These are phyloP conservation scores for Fusarium floridanum DNA, from an alignment of 2,329 filamentous ascomycete species.

Conservation along the genomic window DNA sequence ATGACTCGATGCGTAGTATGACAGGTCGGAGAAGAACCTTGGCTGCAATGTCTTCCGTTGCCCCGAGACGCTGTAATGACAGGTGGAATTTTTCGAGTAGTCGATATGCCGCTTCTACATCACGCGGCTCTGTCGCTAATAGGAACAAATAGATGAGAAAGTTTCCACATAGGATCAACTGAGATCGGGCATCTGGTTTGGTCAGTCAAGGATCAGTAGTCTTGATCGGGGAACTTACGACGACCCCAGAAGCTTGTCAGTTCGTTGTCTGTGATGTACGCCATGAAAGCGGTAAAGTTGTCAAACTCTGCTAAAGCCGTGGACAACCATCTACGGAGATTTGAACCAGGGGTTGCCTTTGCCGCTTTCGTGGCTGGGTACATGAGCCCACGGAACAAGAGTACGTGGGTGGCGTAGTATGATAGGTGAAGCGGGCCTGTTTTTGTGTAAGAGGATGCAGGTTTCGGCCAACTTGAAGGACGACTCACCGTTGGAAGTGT, in stretches of 20 bases:
- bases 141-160: conserved; percentile 64
- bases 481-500: conserved; percentile 39
- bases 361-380: conserved; percentile 58
- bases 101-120: conserved; percentile 53
- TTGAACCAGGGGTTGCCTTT: conserved; percentile 53
- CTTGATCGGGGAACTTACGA: conserved; percentile 50
- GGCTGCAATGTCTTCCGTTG: conserved; percentile 48
- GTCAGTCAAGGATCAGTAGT: conserved; percentile 3
- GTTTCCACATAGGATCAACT: conserved; percentile 61
- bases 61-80: conserved; percentile 51
- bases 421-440: conserved; percentile 56
- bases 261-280: conserved; percentile 50
- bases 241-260: conserved; percentile 60
- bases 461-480: neutral
- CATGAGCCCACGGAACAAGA: conserved; percentile 60
- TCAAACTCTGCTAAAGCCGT: conserved; percentile 53
- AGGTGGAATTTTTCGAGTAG: conserved; percentile 54
- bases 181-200: conserved; percentile 53
- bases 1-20: conserved; percentile 55
- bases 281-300: conserved; percentile 55
- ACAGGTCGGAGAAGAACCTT: conserved; percentile 53
- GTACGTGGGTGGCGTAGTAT: conserved; percentile 57
- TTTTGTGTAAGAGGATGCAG: conserved; percentile 24
- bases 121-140: conserved; percentile 52
- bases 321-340: conserved; percentile 52